phyloP scores from a whole-genome alignment of 108 stramenopile species.

The Cyclotella sp. region DNA sequence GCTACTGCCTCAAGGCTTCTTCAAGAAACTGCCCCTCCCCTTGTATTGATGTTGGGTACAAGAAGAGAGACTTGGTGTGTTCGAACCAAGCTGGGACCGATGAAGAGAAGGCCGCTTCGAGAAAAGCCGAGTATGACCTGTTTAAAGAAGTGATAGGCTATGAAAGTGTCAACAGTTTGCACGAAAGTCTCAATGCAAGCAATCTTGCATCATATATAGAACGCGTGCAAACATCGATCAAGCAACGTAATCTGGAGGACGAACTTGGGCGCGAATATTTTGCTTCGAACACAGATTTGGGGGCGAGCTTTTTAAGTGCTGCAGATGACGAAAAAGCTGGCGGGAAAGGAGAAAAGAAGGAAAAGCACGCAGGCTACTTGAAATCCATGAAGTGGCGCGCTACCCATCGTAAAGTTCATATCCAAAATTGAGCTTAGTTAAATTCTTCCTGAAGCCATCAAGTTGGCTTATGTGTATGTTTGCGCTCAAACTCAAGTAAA shows the following conservation, averaged over 20 bases:
- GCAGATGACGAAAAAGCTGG: not conserved
- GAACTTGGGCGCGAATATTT: conserved; percentile 11
- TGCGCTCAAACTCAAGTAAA: not conserved
- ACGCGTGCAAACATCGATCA: conserved; percentile 5
- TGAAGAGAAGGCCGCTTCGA: not conserved
- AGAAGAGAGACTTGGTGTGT: not conserved
- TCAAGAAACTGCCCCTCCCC: not conserved
- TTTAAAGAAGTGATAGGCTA: conserved; percentile 15
- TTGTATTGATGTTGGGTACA: conserved; percentile 1
- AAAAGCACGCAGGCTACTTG: not conserved
- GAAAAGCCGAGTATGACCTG: conserved; percentile 3
- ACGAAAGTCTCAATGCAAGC: conserved; percentile 13
- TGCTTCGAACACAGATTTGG: not conserved
- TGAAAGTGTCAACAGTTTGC: conserved; percentile 15
- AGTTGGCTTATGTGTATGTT: not conserved
- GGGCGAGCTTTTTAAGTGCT: not conserved
- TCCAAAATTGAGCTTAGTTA: not conserved
- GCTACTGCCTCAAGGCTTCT: conserved; percentile 2
- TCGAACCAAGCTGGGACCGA: not conserved
- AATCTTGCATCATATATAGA: conserved; percentile 23
- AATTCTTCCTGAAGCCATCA: too few species aligned
- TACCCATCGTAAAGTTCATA: conserved; percentile 8
- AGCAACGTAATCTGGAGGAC: conserved; percentile 4
- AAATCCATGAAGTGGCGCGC: conserved; percentile 1
- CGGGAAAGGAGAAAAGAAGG: not conserved